Evolutionary conservation across 1,139 yeast genomes (phyloP).

Genomic region (Taphrina flavorubra): DNA sequence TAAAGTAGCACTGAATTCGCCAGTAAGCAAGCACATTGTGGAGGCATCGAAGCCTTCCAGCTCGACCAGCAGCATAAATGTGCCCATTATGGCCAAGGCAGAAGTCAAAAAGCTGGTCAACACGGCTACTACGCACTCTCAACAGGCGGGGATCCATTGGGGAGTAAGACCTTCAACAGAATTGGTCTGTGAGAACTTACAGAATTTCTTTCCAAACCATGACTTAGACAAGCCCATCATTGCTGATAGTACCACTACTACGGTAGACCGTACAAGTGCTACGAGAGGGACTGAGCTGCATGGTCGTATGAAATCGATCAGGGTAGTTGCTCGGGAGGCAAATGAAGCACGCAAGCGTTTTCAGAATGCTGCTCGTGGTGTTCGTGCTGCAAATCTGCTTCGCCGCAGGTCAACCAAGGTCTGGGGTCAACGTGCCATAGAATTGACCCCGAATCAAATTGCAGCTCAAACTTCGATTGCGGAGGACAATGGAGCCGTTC

Average conservation of each 20-base stretch:
- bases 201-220: slow-evolving; percentile 87
- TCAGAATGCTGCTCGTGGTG: slow-evolving; percentile 49
- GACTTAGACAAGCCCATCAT: slow-evolving; percentile 91
- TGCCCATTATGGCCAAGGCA: background rate
- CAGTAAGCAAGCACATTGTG: background rate
- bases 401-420: slow-evolving; percentile 77
- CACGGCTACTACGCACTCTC: background rate
- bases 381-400: slow-evolving; percentile 43
- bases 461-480: background rate
- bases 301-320: slow-evolving; percentile 71
- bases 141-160: slow-evolving; percentile 48
- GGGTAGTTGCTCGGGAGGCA: slow-evolving; percentile 93
- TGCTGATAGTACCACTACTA: slow-evolving; percentile 53
- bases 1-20: slow-evolving; percentile 17
- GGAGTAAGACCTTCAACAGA: slow-evolving; percentile 93
- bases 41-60: background rate
- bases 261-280: background rate
- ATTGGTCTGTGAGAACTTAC: slow-evolving; percentile 87
- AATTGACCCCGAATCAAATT: slow-evolving; percentile 74
- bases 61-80: background rate
- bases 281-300: background rate
- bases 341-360: slow-evolving; percentile 61
- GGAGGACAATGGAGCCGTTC: slow-evolving; percentile 13
- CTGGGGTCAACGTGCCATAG: slow-evolving; percentile 96
- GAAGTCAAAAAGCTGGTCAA: background rate